Percentiles rank a stretch among this genome's conserved stretches.
phyloP scores from a whole-genome alignment of 2,329 filamentous ascomycete species.

The Pyrenochaeta sp. region DNA sequence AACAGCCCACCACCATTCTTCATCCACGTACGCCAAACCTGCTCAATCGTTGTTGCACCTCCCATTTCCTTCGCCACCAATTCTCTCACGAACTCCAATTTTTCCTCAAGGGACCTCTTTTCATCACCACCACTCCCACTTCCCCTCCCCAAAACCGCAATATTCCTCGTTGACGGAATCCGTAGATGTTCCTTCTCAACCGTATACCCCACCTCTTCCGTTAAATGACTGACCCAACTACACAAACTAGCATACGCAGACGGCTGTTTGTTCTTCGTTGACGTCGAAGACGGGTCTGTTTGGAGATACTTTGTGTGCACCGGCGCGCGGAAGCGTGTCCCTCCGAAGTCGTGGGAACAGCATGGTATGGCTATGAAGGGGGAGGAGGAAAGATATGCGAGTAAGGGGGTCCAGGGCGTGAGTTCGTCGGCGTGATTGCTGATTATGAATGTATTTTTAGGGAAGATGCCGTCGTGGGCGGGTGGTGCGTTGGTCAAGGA shows the following conservation, averaged over 20 bases:
- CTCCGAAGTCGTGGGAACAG: conserved; percentile 87
- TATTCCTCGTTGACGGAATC: conserved; percentile 92
- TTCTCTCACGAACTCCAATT: conserved; percentile 67
- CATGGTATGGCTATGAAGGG: conserved; percentile 95
- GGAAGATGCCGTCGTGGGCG: conserved; percentile 71
- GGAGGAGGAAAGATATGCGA: conserved; percentile 77
- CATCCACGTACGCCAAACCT: conserved; percentile 61
- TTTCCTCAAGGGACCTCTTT: conserved; percentile 65
- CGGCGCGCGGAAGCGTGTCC: conserved; percentile 73
- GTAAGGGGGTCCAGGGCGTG: conserved; percentile 92
- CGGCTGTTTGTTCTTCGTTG: conserved; percentile 50
- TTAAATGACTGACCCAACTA: conserved; percentile 76
- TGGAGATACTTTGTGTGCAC: conserved; percentile 25
- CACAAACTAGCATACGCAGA: conserved; percentile 88
- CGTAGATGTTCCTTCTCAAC: conserved; percentile 85
- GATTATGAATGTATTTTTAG: conserved; percentile 83
- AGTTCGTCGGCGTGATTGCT: conserved; percentile 98
- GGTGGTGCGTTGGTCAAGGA: conserved; percentile 8
- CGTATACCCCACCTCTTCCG: conserved; percentile 74
- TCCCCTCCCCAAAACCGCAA: conserved; percentile 75
- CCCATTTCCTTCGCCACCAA: conserved; percentile 66
- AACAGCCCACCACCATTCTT: conserved; percentile 59
- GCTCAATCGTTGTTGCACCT: conserved; percentile 47
- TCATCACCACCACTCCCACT: conserved; percentile 46
- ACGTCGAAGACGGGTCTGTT: conserved; percentile 23